These are phyloP conservation scores for Colletotrichum neosansevieriae DNA, from an alignment of 2,329 filamentous ascomycete species.

Conservation along the genomic window DNA sequence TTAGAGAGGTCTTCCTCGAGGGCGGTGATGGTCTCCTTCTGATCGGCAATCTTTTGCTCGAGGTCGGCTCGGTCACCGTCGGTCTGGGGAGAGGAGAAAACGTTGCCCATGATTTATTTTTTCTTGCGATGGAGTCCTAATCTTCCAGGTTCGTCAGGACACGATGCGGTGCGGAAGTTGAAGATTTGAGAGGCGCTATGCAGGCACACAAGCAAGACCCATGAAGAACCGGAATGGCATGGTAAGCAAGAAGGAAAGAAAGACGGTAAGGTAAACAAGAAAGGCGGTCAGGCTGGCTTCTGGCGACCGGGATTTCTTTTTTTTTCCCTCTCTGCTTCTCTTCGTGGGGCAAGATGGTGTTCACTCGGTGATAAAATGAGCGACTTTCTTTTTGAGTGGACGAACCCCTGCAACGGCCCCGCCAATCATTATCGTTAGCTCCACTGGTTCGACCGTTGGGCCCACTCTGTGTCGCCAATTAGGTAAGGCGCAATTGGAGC, in stretches of 20 bases:
- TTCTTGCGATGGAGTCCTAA: background rate
- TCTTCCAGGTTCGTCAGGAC: slow-evolving; percentile 16
- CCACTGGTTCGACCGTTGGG: slow-evolving; percentile 2
- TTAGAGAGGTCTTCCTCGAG: slow-evolving; percentile 50
- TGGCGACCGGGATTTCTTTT: slow-evolving; percentile 13
- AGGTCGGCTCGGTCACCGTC: slow-evolving; percentile 49
- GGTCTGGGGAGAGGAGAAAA: slow-evolving; percentile 52
- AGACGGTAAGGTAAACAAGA: slow-evolving; percentile 22
- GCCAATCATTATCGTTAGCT: background rate
- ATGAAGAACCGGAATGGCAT: slow-evolving; percentile 13
- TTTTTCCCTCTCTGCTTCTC: slow-evolving; percentile 1
- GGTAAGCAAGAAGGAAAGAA: slow-evolving; percentile 14
- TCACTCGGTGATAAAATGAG: slow-evolving; percentile 41
- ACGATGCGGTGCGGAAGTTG: slow-evolving; percentile 13
- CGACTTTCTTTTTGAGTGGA: slow-evolving; percentile 24
- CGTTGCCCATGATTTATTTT: slow-evolving; percentile 51
- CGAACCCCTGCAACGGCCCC: slow-evolving; percentile 23
- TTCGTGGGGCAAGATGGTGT: slow-evolving; percentile 31
- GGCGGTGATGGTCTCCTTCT: slow-evolving; percentile 51
- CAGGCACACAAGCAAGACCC: slow-evolving; percentile 31
- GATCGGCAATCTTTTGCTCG: slow-evolving; percentile 55
- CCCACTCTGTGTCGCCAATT: background rate
- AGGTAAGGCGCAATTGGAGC: background rate
- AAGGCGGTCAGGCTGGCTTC: slow-evolving; percentile 33
- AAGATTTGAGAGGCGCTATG: slow-evolving; percentile 12